These are phyloP conservation scores for Trichoderma citrinoviride DNA, from an alignment of 2,329 filamentous ascomycete genomes.

Conservation along the genomic window DNA sequence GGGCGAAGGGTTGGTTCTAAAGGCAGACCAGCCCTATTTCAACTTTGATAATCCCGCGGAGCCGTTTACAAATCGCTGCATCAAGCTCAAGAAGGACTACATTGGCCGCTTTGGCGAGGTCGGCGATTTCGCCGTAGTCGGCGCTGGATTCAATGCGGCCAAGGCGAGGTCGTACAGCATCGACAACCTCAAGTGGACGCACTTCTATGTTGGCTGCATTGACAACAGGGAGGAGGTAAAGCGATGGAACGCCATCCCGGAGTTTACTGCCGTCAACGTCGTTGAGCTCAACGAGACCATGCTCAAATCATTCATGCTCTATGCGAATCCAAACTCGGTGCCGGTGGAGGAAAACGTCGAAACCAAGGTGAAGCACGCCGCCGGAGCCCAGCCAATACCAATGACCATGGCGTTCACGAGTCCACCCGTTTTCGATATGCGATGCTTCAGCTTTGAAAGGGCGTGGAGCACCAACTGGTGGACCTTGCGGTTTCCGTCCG, in stretches of 20 bases:
- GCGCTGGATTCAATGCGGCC: slow-evolving; percentile 66
- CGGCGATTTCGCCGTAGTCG: slow-evolving; percentile 78
- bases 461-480: slow-evolving; percentile 66
- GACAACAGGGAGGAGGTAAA: slow-evolving; percentile 62
- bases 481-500: slow-evolving; percentile 71
- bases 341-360: slow-evolving; percentile 38
- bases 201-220: slow-evolving; percentile 77
- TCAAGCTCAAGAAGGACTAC: slow-evolving; percentile 90
- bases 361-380: slow-evolving; percentile 48
- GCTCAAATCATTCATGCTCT: slow-evolving; percentile 50
- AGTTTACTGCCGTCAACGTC: slow-evolving; percentile 65
- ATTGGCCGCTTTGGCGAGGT: slow-evolving; percentile 74
- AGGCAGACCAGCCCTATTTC: slow-evolving; percentile 78
- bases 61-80: slow-evolving; percentile 52
- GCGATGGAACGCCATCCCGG: slow-evolving; percentile 51
- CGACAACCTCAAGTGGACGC: slow-evolving; percentile 66
- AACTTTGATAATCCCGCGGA: slow-evolving; percentile 42
- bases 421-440: slow-evolving; percentile 75
- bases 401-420: slow-evolving; percentile 59
- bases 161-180: slow-evolving; percentile 57
- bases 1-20: slow-evolving; percentile 79
- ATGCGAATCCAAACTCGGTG: slow-evolving; percentile 46
- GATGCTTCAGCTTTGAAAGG: slow-evolving; percentile 77
- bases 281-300: slow-evolving; percentile 55
- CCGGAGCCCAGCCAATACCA: slow-evolving; percentile 42